These are phyloP conservation scores for Dryadomyces quercivorus DNA, from an alignment of 2,329 filamentous ascomycete genomes.

Conservation along the genomic window DNA sequence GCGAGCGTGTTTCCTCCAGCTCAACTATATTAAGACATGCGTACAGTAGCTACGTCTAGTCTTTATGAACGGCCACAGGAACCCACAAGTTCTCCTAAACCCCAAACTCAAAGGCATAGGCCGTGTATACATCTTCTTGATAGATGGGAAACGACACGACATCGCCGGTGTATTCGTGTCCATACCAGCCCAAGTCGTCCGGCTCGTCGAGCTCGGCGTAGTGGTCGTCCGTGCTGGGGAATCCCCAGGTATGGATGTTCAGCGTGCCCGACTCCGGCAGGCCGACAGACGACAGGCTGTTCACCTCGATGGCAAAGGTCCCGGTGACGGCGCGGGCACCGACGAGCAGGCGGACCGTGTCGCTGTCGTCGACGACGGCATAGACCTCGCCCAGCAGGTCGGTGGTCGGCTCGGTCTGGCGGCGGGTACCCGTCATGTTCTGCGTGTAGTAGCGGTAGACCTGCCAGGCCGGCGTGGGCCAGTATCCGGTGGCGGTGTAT, in stretches of 20 bases:
- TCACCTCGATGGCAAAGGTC: background rate
- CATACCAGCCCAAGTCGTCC: conserved; percentile 17
- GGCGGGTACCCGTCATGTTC: conserved; percentile 5
- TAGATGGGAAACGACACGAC: conserved; percentile 24
- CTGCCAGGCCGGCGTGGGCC: background rate
- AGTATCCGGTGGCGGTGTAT: background rate
- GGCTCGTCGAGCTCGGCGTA: conserved; percentile 19
- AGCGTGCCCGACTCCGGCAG: background rate
- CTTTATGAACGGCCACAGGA: no score
- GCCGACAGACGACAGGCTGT: background rate
- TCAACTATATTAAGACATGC: no score
- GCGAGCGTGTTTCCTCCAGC: no score
- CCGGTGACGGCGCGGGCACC: background rate
- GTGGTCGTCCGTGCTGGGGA: conserved; percentile 3
- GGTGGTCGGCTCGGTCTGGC: background rate
- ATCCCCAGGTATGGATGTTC: conserved; percentile 1
- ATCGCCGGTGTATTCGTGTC: conserved; percentile 22
- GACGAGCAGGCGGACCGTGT: background rate
- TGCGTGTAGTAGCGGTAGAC: conserved; percentile 4
- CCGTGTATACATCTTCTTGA: conserved; percentile 22
- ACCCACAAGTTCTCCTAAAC: background rate
- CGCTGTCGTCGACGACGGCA: background rate
- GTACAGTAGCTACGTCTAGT: no score
- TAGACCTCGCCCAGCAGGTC: conserved; percentile 3
- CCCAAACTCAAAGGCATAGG: conserved; percentile 27